Base-by-base conservation (phyloP, 2,329 filamentous ascomycete species). In the Didymella exigua region DNA sequence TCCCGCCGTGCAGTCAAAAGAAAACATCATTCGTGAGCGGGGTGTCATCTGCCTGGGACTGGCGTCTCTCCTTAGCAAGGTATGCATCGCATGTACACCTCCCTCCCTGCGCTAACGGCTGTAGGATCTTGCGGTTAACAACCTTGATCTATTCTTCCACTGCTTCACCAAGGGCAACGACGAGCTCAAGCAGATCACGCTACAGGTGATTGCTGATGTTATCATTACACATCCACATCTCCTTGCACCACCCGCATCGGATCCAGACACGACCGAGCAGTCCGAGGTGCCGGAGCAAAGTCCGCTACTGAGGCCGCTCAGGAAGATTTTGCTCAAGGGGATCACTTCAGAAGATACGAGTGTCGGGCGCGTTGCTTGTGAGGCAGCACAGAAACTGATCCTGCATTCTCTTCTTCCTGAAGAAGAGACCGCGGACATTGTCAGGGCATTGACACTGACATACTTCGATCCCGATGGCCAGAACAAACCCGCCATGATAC, bases 161-260 rank as follows among this genome's bases (percentile, higher is more conserved):
- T 97, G 96, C 79, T 97, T 96, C 78, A 89, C 81, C 75, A 96
- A 96, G 78, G 95, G 95, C 1, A 92, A 97, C 69, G 87, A 95
- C 9, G 87, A 89, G 0, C 81, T 99, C 33, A 93, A 98, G 74
- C 90, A 93, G 45, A 96, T 92, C 8, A 90, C 92, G 0, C 78
- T 98, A 27, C 91, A 98, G 61, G 96, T 96, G 59, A 84, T 99
- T 27, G 93, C 91, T 9, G 95, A 99, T 74, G 93, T 98, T 63
- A 81, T 98, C 43, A 92, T 93, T 48, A 90, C 92, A 0, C 91
- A 98, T 70, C 92, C 91, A 13, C 85, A 89, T 0, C 84, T 96
- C 55, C 84, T 97, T 14, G 81, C 91, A 4, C 82, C 85, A 78
- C 81, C 55, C 66, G 75, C 57, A 14, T 45, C 60, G 16, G 66